Evolutionary conservation across 2,329 filamentous ascomycete genomes (phyloP).

Genomic region (Anthostomella pinea): DNA sequence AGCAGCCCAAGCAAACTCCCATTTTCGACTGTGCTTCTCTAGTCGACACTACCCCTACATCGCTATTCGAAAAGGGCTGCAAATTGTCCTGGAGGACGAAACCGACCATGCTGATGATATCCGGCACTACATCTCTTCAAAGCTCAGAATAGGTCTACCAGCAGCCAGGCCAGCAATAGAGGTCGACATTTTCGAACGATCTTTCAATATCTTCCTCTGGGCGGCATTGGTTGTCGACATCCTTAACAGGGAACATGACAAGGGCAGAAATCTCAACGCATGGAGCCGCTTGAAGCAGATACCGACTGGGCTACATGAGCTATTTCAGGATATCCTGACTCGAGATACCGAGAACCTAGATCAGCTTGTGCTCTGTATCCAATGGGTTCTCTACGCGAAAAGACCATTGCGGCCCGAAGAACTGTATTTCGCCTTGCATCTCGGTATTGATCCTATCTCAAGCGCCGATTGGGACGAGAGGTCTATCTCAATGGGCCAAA

Average conservation of each 20-base stretch:
- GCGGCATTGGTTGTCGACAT: slow-evolving; percentile 38
- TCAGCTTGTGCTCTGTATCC: slow-evolving; percentile 43
- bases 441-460: slow-evolving; percentile 18
- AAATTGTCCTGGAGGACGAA: slow-evolving; percentile 26
- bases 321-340: slow-evolving; percentile 51
- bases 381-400: slow-evolving; percentile 52
- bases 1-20: not conserved
- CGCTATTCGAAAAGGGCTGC: slow-evolving; percentile 23
- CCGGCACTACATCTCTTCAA: slow-evolving; percentile 26
- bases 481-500: slow-evolving; percentile 11
- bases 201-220: slow-evolving; percentile 45
- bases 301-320: slow-evolving; percentile 37
- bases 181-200: slow-evolving; percentile 32
- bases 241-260: slow-evolving; percentile 33
- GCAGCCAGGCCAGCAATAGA: slow-evolving; percentile 16
- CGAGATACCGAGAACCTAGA: slow-evolving; percentile 42
- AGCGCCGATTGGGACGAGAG: slow-evolving; percentile 27
- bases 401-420: slow-evolving; percentile 41
- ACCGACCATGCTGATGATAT: slow-evolving; percentile 27
- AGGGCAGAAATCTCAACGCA: slow-evolving; percentile 26
- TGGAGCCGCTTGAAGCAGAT: slow-evolving; percentile 32
- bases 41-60: slow-evolving; percentile 46
- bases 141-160: slow-evolving; percentile 22
- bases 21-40: slow-evolving; percentile 16
- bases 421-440: slow-evolving; percentile 42